These are phyloP conservation scores for Heteromeles arbutifolia DNA, from an alignment of 306 rosid genomes.

Conservation along the genomic window DNA sequence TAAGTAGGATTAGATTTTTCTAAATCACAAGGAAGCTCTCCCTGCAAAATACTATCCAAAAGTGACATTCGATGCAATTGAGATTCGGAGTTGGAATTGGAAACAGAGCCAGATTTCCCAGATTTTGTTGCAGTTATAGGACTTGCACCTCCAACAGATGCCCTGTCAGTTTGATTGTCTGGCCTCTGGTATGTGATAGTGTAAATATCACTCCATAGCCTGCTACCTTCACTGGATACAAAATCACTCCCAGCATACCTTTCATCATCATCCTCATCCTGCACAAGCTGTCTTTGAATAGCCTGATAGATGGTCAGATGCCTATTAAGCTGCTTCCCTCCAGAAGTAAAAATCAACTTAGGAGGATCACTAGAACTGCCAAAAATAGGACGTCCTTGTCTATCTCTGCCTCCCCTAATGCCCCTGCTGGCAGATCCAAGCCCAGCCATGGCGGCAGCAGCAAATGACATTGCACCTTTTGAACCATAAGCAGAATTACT, in stretches of 20 bases:
- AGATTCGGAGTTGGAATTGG: conserved; percentile 50
- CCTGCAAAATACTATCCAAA: conserved; percentile 88
- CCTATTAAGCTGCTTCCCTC: conserved; percentile 89
- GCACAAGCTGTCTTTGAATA: conserved; percentile 83
- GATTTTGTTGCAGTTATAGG: conserved; percentile 48
- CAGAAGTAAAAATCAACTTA: conserved; percentile 70
- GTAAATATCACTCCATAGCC: conserved; percentile 94
- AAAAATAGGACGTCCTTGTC: conserved; percentile 69
- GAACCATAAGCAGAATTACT: conserved; percentile 57
- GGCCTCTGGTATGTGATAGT: conserved; percentile 88
- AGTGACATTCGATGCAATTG: conserved; percentile 63
- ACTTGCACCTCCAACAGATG: conserved; percentile 59
- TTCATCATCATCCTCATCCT: conserved; percentile 97
- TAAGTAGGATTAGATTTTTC: conserved; percentile 87
- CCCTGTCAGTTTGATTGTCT: conserved; percentile 62
- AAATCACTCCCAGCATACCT: conserved; percentile 72
- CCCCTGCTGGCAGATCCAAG: conserved; percentile 88
- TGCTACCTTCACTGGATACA: conserved; percentile 81
- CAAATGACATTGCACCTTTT: conserved; percentile 94
- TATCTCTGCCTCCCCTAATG: conserved; percentile 80
- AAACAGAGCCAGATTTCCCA: conserved; percentile 50
- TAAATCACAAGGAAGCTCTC: conserved; percentile 91
- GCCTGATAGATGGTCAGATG: conserved; percentile 96
- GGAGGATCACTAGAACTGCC: conserved; percentile 71
- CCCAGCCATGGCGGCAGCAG: conserved; percentile 99